Percentiles rank a stretch among this genome's conserved stretches.
These are phyloP conservation scores for Zopfia rhizophila DNA, from an alignment of 2,329 filamentous ascomycete genomes.

Conservation along the genomic window DNA sequence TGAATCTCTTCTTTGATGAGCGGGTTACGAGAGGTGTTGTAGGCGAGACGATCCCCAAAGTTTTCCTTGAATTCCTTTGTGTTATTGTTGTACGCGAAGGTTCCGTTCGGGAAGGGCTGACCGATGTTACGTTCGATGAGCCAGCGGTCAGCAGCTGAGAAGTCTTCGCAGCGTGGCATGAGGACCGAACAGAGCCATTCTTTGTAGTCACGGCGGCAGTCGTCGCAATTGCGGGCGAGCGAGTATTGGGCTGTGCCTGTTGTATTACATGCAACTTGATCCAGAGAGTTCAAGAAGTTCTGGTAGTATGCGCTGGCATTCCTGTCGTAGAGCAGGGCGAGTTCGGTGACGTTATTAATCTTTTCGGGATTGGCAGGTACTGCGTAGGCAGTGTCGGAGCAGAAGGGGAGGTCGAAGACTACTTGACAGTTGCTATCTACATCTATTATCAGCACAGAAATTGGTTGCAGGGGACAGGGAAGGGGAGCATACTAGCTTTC, in stretches of 20 bases:
- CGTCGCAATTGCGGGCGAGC: constrained; percentile 76
- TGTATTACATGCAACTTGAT: constrained; percentile 87
- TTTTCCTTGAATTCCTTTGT: constrained; percentile 36
- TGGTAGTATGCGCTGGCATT: constrained; percentile 75
- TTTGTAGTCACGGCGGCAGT: constrained; percentile 87
- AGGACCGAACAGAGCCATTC: constrained; percentile 93
- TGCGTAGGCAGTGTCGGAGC: constrained; percentile 87
- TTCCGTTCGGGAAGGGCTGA: constrained; percentile 75
- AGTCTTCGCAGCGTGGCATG: constrained; percentile 93
- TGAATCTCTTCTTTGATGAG: constrained; percentile 76
- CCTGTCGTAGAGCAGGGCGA: constrained; percentile 81
- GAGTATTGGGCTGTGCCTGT: constrained; percentile 80
- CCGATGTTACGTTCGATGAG: constrained; percentile 78
- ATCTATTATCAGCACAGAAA: too few relatives aligned
- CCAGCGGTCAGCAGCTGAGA: constrained; percentile 61
- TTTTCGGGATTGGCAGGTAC: constrained; percentile 81
- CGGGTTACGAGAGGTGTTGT: constrained; percentile 72
- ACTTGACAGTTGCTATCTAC: constrained; percentile 84
- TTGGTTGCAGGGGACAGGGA: background rate
- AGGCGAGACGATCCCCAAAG: constrained; percentile 47
- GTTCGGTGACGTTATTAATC: constrained; percentile 67
- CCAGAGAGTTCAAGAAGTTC: constrained; percentile 83
- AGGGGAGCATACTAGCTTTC: constrained; percentile 70
- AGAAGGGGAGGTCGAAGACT: constrained; percentile 88
- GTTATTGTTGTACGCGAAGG: constrained; percentile 39